A percentile compares a stretch with the other conserved stretches of the same genome.
Evolutionary conservation across 352 stramenopile genomes (phyloP).

Genomic region (Pythium biforme): DNA sequence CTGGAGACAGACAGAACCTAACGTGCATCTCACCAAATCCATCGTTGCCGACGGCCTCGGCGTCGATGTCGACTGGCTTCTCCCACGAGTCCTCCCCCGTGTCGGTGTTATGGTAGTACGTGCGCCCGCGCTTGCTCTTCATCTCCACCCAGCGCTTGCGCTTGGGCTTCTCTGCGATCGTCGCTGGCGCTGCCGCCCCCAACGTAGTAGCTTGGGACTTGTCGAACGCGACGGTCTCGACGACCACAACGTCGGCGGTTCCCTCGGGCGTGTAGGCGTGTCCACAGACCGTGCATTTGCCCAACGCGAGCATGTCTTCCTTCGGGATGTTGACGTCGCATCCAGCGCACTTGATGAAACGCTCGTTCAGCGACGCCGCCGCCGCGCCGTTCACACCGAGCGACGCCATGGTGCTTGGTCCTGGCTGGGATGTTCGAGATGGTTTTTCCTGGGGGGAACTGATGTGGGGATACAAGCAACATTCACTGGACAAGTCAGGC

Average conservation of each 20-base stretch:
- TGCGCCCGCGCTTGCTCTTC: constrained; percentile 56
- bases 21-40: constrained; percentile 54
- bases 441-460: background rate
- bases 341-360: constrained; percentile 76
- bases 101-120: constrained; percentile 85
- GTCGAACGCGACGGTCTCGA: constrained; percentile 45
- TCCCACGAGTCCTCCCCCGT: constrained; percentile 81
- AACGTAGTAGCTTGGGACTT: background rate
- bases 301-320: constrained; percentile 64
- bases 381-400: constrained; percentile 54
- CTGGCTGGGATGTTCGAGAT: too few relatives aligned
- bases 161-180: constrained; percentile 18
- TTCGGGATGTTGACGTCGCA: constrained; percentile 81
- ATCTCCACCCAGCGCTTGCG: constrained; percentile 66
- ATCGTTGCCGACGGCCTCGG: constrained; percentile 50
- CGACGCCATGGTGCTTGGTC: constrained; percentile 31
- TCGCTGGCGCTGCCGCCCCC: background rate
- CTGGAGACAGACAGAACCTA: background rate
- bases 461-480: constrained; percentile 2
- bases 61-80: constrained; percentile 61
- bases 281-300: constrained; percentile 60
- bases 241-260: constrained; percentile 27
- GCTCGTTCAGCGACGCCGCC: constrained; percentile 60
- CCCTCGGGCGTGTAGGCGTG: constrained; percentile 39
- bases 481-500: too few relatives aligned